Evolutionary conservation across 257 asterid species (phyloP).

Genomic region (Misopates orontium): DNA sequence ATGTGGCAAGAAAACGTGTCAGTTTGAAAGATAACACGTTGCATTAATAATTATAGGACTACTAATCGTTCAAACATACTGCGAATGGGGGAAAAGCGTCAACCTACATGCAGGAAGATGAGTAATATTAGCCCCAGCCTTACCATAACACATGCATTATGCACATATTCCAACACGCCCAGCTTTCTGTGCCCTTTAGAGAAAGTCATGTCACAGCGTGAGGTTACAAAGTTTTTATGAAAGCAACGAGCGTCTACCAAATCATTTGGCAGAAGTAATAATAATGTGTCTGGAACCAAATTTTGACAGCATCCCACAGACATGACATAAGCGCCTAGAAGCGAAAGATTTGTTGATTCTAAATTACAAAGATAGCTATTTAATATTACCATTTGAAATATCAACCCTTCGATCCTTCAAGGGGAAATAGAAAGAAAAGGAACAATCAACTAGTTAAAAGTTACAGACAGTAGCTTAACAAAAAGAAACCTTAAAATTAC

Average conservation of each 20-base stretch:
- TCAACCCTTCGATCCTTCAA: slow-evolving; percentile 9
- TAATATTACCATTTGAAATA: slow-evolving; percentile 7
- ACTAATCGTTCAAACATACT: slow-evolving; percentile 16
- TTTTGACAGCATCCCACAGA: background rate
- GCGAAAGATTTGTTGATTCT: background rate
- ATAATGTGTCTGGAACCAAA: too few relatives aligned
- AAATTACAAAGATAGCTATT: background rate
- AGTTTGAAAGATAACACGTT: background rate
- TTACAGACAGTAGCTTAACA: slow-evolving; percentile 5
- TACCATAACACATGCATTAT: background rate
- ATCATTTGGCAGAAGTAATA: slow-evolving; percentile 8
- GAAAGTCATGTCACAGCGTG: background rate
- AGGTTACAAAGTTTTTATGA: slow-evolving; percentile 8
- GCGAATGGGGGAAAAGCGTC: too few relatives aligned
- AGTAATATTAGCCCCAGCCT: background rate
- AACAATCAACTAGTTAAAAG: background rate
- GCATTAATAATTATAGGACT: slow-evolving; percentile 16
- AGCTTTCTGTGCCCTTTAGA: background rate
- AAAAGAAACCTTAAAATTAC: slow-evolving; percentile 42
- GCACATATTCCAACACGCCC: background rate
- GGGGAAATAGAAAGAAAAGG: slow-evolving; percentile 1
- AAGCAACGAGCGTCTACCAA: background rate
- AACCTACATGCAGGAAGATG: too few relatives aligned
- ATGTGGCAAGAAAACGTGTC: background rate
- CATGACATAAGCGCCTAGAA: background rate